These are phyloP conservation scores for Apium graveolens DNA, from an alignment of 129 eudicot species.

Conservation along the genomic window DNA sequence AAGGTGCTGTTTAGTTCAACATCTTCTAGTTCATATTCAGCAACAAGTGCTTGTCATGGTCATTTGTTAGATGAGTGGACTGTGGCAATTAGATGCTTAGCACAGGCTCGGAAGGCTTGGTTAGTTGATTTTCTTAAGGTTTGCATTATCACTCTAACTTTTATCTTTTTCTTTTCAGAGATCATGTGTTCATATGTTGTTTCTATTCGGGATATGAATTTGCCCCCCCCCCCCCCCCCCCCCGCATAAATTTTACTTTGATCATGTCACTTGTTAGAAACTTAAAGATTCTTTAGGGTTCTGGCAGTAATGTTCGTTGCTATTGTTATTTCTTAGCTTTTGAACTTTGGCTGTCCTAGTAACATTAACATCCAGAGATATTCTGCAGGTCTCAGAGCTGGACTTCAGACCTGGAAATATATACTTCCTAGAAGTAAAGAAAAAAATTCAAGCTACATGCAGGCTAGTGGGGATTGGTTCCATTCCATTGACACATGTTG, in stretches of 20 bases:
- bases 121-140: slow-evolving; percentile 66
- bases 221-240: background rate
- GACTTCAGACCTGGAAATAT: slow-evolving; percentile 17
- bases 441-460: slow-evolving; percentile 52
- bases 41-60: slow-evolving; percentile 9
- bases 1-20: slow-evolving; percentile 57
- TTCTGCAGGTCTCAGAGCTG: slow-evolving; percentile 43
- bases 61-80: slow-evolving; percentile 49
- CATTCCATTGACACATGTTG: slow-evolving; percentile 50
- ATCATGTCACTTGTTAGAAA: background rate
- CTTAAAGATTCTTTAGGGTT: background rate
- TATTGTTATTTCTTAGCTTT: slow-evolving; percentile 6
- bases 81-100: slow-evolving; percentile 70
- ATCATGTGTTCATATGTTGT: background rate
- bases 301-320: background rate
- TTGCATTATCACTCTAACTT: slow-evolving; percentile 1
- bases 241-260: background rate
- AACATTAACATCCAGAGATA: slow-evolving; percentile 1
- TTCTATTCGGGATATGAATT: background rate
- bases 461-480: slow-evolving; percentile 57
- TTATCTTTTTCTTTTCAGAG: background rate
- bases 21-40: slow-evolving; percentile 34
- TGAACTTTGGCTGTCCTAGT: slow-evolving; percentile 10
- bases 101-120: slow-evolving; percentile 71
- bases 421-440: slow-evolving; percentile 32